A percentile compares a stretch with the other conserved stretches of the same genome.
These are phyloP conservation scores for Picochlorum costavermella DNA, from an alignment of 139 green algal genomes.

Conservation along the genomic window DNA sequence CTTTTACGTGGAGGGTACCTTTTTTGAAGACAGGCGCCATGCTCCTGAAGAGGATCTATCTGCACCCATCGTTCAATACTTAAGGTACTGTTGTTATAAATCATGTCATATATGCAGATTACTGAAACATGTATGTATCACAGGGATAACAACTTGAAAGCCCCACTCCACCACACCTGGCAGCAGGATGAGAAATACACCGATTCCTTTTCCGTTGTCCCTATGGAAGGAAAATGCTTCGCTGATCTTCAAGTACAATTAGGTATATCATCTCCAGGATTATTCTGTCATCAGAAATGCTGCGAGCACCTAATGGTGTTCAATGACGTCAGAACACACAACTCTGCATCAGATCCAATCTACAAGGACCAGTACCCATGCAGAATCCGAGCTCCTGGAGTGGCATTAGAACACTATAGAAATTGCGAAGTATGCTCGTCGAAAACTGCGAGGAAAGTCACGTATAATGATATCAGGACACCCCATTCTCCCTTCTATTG, in stretches of 20 bases:
- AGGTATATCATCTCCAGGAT: constrained; percentile 25
- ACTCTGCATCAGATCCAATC: constrained; percentile 28
- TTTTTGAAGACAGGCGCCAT: constrained; percentile 42
- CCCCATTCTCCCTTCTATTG: constrained; percentile 47
- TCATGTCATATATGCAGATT: too few species aligned
- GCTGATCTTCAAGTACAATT: constrained; percentile 31
- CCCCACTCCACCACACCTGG: constrained; percentile 5
- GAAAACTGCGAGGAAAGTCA: constrained; percentile 30
- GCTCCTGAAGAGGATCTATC: constrained; percentile 18
- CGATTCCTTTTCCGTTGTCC: constrained; percentile 12
- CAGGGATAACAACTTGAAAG: constrained; percentile 9
- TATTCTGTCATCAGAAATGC: constrained; percentile 57
- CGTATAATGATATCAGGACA: constrained; percentile 46
- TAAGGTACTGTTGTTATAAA: not conserved
- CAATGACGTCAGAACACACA: constrained; percentile 37
- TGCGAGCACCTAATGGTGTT: constrained; percentile 60
- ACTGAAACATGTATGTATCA: too few species aligned
- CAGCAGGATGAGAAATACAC: not conserved
- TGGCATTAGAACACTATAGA: constrained; percentile 4
- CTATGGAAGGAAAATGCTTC: constrained; percentile 31
- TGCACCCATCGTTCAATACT: constrained; percentile 6
- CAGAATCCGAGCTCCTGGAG: constrained; percentile 6
- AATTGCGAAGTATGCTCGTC: constrained; percentile 42
- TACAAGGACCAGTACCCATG: constrained; percentile 28
- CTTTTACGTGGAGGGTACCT: constrained; percentile 47